Evolutionary conservation across 2,329 filamentous ascomycete genomes (phyloP).

Genomic region (Colletotrichum scovillei): DNA sequence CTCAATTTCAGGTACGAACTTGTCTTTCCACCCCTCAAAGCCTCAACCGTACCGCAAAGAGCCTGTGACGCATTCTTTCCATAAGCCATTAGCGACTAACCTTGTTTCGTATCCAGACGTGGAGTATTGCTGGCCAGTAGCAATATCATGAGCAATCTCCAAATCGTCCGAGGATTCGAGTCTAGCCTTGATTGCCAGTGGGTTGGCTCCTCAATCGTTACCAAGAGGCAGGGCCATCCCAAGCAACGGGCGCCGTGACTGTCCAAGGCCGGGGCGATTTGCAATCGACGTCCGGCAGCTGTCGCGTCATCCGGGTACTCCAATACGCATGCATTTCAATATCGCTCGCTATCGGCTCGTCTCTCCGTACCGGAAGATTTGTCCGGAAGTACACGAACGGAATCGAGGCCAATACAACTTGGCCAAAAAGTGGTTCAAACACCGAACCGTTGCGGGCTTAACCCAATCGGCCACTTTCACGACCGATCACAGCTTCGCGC

Average conservation of each 20-base stretch:
- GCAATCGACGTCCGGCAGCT: neutral
- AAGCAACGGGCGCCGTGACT: neutral
- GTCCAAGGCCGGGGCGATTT: neutral
- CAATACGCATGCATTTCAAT: neutral
- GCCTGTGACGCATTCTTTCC: neutral
- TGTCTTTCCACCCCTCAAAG: neutral
- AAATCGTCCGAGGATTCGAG: neutral
- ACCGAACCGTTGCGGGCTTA: constrained; percentile 4
- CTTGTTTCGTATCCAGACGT: constrained; percentile 8
- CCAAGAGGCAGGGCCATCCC: neutral
- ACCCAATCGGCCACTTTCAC: neutral
- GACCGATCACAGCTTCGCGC: constrained; percentile 6
- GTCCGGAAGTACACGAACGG: neutral
- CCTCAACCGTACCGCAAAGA: neutral
- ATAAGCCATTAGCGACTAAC: neutral
- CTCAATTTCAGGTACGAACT: no score
- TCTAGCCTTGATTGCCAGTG: neutral
- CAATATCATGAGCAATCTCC: neutral
- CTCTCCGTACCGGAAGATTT: neutral
- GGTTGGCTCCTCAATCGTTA: neutral
- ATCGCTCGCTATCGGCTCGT: constrained; percentile 1
- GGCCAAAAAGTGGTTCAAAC: constrained; percentile 24
- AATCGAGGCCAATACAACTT: neutral
- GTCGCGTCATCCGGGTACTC: neutral
- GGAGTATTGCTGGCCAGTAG: neutral